Percentiles rank a stretch among this genome's conserved stretches.
Conservation (phyloP, 2,329 filamentous ascomycete species). For the Nemania bipapillata region DNA sequence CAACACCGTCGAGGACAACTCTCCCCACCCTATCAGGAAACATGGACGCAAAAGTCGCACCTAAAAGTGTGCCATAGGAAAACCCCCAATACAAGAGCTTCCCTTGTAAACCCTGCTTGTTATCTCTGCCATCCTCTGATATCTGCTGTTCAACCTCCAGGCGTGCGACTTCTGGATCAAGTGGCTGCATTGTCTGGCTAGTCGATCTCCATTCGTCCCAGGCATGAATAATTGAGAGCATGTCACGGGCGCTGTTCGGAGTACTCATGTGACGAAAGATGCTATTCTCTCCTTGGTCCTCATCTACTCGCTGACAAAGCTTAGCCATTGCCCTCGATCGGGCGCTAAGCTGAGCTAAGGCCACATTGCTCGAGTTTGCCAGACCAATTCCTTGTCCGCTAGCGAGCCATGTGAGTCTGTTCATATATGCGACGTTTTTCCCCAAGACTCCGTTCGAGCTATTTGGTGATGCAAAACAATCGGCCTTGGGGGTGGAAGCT, state of each 20-base stretch:
- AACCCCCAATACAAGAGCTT: conserved; percentile 56
- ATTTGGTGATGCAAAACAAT: conserved; percentile 53
- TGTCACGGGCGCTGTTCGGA: conserved; percentile 54
- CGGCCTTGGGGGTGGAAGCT: conserved; percentile 54
- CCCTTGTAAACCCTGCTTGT: conserved; percentile 42
- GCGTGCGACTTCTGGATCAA: conserved; percentile 28
- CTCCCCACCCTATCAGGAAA: conserved; percentile 57
- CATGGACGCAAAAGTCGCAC: conserved; percentile 56
- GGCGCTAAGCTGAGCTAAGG: conserved; percentile 47
- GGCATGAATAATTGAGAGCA: conserved; percentile 56
- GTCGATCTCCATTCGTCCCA: conserved; percentile 52
- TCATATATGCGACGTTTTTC: conserved; percentile 48
- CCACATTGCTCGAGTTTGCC: conserved; percentile 51
- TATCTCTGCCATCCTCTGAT: conserved; percentile 27
- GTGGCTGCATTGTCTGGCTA: conserved; percentile 31
- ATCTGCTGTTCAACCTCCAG: conserved; percentile 16
- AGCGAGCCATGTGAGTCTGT: conserved; percentile 51
- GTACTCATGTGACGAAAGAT: conserved; percentile 53
- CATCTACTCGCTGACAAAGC: conserved; percentile 51
- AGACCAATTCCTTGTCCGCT: conserved; percentile 51
- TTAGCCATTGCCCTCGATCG: conserved; percentile 49
- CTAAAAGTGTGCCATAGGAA: conserved; percentile 56
- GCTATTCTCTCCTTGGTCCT: conserved; percentile 45
- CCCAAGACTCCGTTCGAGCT: conserved; percentile 42
- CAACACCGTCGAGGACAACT: conserved; percentile 55